Evolutionary conservation across 176 grass and related monocot species (phyloP).

Genomic region (Phyllostachys edulis): DNA sequence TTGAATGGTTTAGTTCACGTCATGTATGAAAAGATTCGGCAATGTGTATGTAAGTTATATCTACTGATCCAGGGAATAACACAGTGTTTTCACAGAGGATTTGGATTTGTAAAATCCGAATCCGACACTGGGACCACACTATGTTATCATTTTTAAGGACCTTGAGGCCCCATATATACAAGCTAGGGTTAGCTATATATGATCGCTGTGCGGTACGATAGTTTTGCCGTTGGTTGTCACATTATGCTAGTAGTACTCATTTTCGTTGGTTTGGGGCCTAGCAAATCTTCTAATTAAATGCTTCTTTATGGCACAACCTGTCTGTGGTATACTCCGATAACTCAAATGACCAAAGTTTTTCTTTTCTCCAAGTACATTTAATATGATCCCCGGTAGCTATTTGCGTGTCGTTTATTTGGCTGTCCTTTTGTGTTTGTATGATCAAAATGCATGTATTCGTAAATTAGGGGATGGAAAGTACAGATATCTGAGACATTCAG

Average conservation of each 20-base stretch:
- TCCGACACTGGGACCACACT: no score
- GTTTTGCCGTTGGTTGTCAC: slow-evolving; percentile 14
- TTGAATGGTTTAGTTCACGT: no score
- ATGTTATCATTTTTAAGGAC: slow-evolving; percentile 6
- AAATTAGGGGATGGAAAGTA: neutral
- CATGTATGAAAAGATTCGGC: no score
- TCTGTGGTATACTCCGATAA: neutral
- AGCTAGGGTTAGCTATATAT: neutral
- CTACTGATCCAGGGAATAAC: no score
- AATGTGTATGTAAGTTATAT: no score
- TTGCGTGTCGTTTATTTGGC: neutral
- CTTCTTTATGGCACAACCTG: neutral
- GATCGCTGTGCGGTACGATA: neutral
- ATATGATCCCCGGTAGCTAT: neutral
- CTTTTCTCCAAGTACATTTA: neutral
- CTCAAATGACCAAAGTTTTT: neutral
- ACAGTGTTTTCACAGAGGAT: no score
- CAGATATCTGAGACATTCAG: neutral
- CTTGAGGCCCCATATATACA: slow-evolving; percentile 9
- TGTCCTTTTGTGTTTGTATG: slow-evolving; percentile 15
- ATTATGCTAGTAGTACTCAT: slow-evolving; percentile 2
- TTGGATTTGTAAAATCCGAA: no score
- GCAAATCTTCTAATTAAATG: slow-evolving; percentile 9
- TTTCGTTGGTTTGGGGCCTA: neutral
- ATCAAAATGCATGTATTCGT: neutral